Conservation (phyloP, 2,329 filamentous ascomycete genomes). For the Ophiostoma populinum region DNA sequence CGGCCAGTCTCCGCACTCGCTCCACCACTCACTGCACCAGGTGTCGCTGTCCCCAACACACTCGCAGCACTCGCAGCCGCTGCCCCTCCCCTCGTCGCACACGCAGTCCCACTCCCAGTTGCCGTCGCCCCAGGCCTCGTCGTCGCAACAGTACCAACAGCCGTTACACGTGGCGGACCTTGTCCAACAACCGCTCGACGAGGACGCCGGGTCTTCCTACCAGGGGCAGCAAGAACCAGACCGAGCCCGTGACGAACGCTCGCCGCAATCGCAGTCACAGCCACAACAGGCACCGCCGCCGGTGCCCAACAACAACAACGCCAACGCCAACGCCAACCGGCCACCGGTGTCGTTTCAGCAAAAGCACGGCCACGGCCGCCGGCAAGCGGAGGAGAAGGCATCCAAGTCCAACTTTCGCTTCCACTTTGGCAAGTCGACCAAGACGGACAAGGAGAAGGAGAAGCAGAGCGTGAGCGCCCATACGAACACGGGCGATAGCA, state of each 20-base stretch:
- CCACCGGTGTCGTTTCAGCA: constrained; percentile 12
- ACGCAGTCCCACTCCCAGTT: constrained; percentile 1
- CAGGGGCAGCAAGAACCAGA: constrained; percentile 10
- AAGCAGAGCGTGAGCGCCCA: constrained; percentile 10
- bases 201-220: constrained; percentile 14
- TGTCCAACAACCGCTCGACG: constrained; percentile 14
- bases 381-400: constrained; percentile 23
- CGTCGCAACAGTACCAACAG: constrained; percentile 9
- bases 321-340: constrained; percentile 5
- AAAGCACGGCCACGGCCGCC: constrained; percentile 12
- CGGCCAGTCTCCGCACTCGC: not conserved
- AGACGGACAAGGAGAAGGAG: constrained; percentile 21
- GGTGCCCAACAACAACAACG: constrained; percentile 10
- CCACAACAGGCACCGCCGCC: constrained; percentile 14
- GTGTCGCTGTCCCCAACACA: constrained; percentile 23
- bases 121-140: constrained; percentile 2
- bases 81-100: constrained; percentile 4
- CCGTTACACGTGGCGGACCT: constrained; percentile 18
- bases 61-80: constrained; percentile 20
- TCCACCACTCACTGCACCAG: not conserved
- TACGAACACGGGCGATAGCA: not conserved
- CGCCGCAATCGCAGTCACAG: constrained; percentile 10
- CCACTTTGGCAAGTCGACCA: constrained; percentile 29
- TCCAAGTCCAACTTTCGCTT: constrained; percentile 32
- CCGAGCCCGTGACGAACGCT: too few relatives aligned